phyloP scores from a whole-genome alignment of 2,329 filamentous ascomycete genomes.

The Fusarium palustre region DNA sequence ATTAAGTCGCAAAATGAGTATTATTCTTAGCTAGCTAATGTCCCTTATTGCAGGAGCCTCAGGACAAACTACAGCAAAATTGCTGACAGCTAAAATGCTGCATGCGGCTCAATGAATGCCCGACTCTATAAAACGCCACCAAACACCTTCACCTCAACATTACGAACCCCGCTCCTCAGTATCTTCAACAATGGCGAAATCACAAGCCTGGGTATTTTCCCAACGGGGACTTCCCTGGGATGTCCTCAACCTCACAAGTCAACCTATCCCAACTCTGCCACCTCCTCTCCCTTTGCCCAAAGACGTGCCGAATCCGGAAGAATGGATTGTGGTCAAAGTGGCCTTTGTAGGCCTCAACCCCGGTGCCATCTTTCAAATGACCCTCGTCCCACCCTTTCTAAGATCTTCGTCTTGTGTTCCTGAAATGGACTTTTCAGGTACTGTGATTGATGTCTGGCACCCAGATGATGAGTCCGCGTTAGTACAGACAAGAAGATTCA shows the following conservation, averaged over 20 bases:
- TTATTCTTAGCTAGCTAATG: too few relatives aligned
- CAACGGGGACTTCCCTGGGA: constrained; percentile 6
- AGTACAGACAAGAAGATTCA: constrained; percentile 16
- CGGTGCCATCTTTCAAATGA: constrained; percentile 56
- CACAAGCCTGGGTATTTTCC: constrained; percentile 8
- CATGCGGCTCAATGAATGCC: neutral
- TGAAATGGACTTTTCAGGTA: constrained; percentile 59
- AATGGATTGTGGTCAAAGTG: constrained; percentile 56
- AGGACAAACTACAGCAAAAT: neutral
- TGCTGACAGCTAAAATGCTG: neutral
- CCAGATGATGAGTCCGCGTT: constrained; percentile 33
- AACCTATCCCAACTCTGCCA: neutral
- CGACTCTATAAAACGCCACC: neutral
- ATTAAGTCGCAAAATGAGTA: too few relatives aligned
- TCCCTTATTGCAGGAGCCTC: too few relatives aligned
- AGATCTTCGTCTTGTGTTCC: constrained; percentile 54
- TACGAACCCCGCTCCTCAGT: neutral
- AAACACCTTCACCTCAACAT: neutral
- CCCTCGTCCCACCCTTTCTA: constrained; percentile 54
- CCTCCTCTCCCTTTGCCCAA: constrained; percentile 45
- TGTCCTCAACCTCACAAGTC: neutral
- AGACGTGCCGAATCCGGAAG: constrained; percentile 45
- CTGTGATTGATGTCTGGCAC: constrained; percentile 53
- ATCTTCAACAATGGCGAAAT: neutral
- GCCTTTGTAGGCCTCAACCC: constrained; percentile 60